Base-by-base conservation (phyloP, 306 rosid genomes). In the Castanopsis chinensis region DNA sequence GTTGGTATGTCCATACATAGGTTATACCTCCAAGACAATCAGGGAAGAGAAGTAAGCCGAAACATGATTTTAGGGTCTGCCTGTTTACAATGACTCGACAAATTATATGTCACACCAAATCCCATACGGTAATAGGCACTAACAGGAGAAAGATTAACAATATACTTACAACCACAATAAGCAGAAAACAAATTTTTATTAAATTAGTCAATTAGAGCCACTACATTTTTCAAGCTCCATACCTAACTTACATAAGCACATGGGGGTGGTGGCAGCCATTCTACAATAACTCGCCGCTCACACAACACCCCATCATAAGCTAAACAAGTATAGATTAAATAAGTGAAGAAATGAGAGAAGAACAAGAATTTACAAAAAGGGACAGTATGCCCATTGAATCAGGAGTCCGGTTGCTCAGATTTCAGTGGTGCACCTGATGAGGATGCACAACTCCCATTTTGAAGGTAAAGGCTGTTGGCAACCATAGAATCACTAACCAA, bases 401-500 rank as follows among this genome's bases (percentile, higher is more conserved):
- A 95, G 51, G 85, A 85, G 85, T 91, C 98, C n/a, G 87, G 97
- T 78, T 91, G 96, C 86, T 96, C 98, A 32, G 94, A 23, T 86
- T 93, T 96, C 85, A 90, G 20, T 20, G 91, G 94, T 41, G 89
- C 92, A 52, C 94, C 92, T 0, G 98, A 91, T 2, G 97, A 87
- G 54, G 99, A 88, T 52, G 88, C 94, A 41, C 93, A 81, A 60
- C 93, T 91, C 73, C 97, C 96, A 69, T 93, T 96, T 82, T 89
- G 97, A 81, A 89, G 91, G 84, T 87, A 91, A 63, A 96, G 91
- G 85, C 99, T 96, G 85, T 88, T 96, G 72, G 99, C 96, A 76
- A 96, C 99, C 92, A 91, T 85, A 19, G 98, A 89, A 78, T 96
- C 99, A 69, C 97, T 93, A 6, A 96, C 98, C 87, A 96, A 83